These are phyloP conservation scores for Elsinoe batatas DNA, from an alignment of 2,329 filamentous ascomycete species.

Conservation along the genomic window DNA sequence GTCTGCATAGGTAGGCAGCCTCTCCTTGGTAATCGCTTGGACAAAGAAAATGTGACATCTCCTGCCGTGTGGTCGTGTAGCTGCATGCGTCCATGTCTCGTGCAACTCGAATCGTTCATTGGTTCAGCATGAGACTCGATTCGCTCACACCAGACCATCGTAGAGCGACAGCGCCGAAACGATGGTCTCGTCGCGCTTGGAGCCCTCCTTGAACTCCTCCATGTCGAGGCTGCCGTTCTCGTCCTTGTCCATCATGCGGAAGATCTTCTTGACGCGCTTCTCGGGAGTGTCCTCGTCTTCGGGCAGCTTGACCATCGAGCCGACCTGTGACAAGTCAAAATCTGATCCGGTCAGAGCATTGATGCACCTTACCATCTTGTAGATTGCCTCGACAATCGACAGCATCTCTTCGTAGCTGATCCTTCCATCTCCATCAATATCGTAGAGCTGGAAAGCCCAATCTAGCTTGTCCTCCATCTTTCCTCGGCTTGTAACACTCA, in stretches of 20 bases:
- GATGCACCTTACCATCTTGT: conserved; percentile 73
- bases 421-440: conserved; percentile 97
- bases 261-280: conserved; percentile 97
- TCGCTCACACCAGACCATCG: conserved; percentile 71
- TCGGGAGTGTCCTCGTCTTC: conserved; percentile 98
- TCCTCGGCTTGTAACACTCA: conserved; percentile 91
- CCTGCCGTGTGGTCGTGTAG: not conserved
- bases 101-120: not conserved
- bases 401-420: conserved; percentile 99
- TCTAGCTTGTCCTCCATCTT: conserved; percentile 99
- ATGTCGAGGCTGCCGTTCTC: conserved; percentile 96
- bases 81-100: not conserved
- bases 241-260: conserved; percentile 99
- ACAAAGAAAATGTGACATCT: not conserved
- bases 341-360: not conserved
- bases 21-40: not conserved
- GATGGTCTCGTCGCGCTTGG: conserved; percentile 97
- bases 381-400: conserved; percentile 96
- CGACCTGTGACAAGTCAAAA: conserved; percentile 52
- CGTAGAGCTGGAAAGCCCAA: conserved; percentile 98
- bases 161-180: conserved; percentile 94
- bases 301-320: conserved; percentile 97
- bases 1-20: no score
- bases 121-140: no score
- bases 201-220: conserved; percentile 98